Evolutionary conservation across 441 rosid species (phyloP).

Genomic region (Viola pubescens): DNA sequence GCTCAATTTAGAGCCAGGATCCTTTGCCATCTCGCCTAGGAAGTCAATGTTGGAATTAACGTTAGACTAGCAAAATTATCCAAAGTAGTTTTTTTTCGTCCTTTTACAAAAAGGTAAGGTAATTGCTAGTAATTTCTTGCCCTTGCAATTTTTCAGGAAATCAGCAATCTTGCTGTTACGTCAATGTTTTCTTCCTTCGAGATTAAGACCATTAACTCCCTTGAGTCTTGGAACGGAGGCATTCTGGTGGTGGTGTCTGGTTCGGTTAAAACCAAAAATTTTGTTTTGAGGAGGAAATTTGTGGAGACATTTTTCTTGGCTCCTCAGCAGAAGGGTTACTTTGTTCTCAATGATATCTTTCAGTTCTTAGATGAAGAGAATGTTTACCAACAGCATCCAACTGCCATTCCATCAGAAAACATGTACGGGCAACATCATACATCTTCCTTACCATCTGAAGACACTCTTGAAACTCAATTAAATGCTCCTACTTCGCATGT

Average conservation of each 20-base stretch:
- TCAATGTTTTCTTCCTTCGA: conserved; percentile 54
- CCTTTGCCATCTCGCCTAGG: background rate
- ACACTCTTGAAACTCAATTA: conserved; percentile 36
- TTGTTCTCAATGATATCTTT: conserved; percentile 82
- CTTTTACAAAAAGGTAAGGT: background rate
- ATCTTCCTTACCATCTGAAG: conserved; percentile 39
- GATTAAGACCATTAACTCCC: conserved; percentile 68
- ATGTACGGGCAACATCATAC: conserved; percentile 30
- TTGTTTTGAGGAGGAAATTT: conserved; percentile 59
- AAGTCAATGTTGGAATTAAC: background rate
- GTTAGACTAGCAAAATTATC: background rate
- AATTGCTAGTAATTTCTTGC: background rate
- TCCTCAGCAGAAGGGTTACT: conserved; percentile 87
- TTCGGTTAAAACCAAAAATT: conserved; percentile 55
- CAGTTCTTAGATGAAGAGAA: conserved; percentile 58
- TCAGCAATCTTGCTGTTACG: conserved; percentile 59
- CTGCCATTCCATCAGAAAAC: conserved; percentile 20
- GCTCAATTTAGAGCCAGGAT: background rate
- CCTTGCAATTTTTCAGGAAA: conserved; percentile 43
- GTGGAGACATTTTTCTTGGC: conserved; percentile 89
- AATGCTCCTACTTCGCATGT: conserved; percentile 41
- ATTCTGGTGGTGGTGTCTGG: conserved; percentile 88
- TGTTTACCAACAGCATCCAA: conserved; percentile 37
- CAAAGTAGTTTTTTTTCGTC: too few species aligned
- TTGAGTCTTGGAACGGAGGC: conserved; percentile 82